Conservation (phyloP, 352 stramenopile species). For the Phytophthora europaea region DNA sequence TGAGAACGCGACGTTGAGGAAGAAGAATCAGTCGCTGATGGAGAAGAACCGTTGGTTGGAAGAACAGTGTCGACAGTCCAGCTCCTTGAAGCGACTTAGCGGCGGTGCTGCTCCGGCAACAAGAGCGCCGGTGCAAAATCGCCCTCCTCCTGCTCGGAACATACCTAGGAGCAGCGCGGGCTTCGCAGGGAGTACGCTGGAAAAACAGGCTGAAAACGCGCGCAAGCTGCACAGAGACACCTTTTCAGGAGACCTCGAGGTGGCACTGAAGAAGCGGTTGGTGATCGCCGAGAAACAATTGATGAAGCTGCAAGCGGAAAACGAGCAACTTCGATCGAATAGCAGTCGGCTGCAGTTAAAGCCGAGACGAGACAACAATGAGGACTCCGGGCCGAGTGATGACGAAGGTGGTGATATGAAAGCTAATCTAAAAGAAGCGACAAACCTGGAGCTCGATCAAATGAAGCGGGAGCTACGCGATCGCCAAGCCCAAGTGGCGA, state of each 20-base stretch:
- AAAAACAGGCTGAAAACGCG: constrained; percentile 55
- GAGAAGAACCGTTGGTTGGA: constrained; percentile 79
- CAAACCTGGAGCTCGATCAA: constrained; percentile 57
- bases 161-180: constrained; percentile 1
- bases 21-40: constrained; percentile 76
- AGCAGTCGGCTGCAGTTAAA: constrained; percentile 16
- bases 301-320: constrained; percentile 74
- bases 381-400: constrained; percentile 41
- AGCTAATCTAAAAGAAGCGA: constrained; percentile 14
- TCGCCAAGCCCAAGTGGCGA: constrained; percentile 81
- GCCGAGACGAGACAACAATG: constrained; percentile 45
- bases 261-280: constrained; percentile 76
- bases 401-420: constrained; percentile 29
- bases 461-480: constrained; percentile 84
- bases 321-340: constrained; percentile 59
- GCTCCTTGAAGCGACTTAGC: constrained; percentile 39
- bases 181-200: constrained; percentile 46
- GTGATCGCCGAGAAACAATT: constrained; percentile 79
- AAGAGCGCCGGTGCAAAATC: constrained; percentile 18
- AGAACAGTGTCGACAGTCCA: constrained; percentile 37
- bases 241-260: constrained; percentile 68
- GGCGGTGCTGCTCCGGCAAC: not conserved
- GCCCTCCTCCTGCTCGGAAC: constrained; percentile 3
- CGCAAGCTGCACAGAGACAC: constrained; percentile 62
- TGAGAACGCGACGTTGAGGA: constrained; percentile 77